Percentiles rank a stretch among this genome's conserved stretches.
Conservation (phyloP, 2,329 filamentous ascomycete genomes). For the Pseudocercospora vitis region DNA sequence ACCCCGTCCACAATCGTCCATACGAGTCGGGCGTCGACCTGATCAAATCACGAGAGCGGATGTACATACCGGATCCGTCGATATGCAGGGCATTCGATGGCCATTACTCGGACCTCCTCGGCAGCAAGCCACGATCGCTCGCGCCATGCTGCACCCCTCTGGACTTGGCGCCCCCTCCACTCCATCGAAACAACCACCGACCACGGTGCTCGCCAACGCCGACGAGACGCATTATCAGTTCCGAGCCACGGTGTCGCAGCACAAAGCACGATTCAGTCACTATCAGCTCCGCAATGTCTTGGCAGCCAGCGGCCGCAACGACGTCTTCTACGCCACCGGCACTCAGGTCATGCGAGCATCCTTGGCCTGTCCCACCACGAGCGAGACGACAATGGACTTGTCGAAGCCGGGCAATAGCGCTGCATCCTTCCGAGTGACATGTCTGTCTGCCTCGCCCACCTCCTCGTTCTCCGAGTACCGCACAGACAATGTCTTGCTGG, state of each 20-base stretch:
- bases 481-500: slow-evolving; percentile 42
- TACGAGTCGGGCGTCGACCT: slow-evolving; percentile 18
- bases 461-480: slow-evolving; percentile 1
- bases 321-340: slow-evolving; percentile 55
- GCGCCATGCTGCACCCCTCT: slow-evolving; percentile 34
- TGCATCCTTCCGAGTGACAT: slow-evolving; percentile 24
- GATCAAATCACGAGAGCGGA: slow-evolving; percentile 23
- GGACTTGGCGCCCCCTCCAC: slow-evolving; percentile 3
- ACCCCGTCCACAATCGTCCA: slow-evolving; percentile 24
- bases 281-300: slow-evolving; percentile 62
- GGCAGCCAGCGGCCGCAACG: slow-evolving; percentile 55
- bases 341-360: slow-evolving; percentile 52
- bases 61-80: slow-evolving; percentile 22
- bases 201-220: slow-evolving; percentile 10
- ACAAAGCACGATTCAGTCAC: slow-evolving; percentile 55
- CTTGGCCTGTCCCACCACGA: slow-evolving; percentile 46
- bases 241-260: slow-evolving; percentile 39
- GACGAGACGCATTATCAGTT: slow-evolving; percentile 32
- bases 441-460: slow-evolving; percentile 21
- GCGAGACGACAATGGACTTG: slow-evolving; percentile 52
- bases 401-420: slow-evolving; percentile 26
- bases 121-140: slow-evolving; percentile 31
- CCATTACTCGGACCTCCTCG: slow-evolving; percentile 31
- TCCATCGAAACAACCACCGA: not conserved
- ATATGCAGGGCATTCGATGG: slow-evolving; percentile 43